These are phyloP conservation scores for Trichoderma virens DNA, from an alignment of 495 filamentous ascomycete species.

Conservation along the genomic window DNA sequence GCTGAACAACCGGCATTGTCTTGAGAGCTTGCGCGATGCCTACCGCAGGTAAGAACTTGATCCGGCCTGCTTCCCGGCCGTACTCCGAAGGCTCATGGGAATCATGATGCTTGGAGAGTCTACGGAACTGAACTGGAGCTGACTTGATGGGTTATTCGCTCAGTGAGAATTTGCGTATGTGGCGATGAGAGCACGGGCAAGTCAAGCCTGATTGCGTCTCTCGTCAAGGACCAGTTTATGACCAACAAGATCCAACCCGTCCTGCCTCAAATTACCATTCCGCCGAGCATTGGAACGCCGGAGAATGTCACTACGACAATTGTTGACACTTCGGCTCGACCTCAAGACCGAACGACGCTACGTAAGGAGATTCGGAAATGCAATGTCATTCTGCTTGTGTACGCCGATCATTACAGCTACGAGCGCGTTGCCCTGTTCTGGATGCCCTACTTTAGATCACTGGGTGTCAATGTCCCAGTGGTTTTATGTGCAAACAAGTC, in stretches of 20 bases:
- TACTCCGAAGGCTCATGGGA: not conserved
- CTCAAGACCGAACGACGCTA: slow-evolving; percentile 80
- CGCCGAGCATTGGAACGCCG: slow-evolving; percentile 76
- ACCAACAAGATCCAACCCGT: slow-evolving; percentile 89
- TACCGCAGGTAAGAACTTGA: not conserved
- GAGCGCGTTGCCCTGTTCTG: slow-evolving; percentile 95
- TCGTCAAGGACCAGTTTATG: slow-evolving; percentile 94
- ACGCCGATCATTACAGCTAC: slow-evolving; percentile 98
- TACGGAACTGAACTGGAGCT: not conserved
- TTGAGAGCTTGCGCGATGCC: slow-evolving; percentile 1
- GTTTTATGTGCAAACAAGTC: slow-evolving; percentile 96
- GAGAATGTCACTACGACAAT: slow-evolving; percentile 95
- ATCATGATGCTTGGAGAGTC: not conserved
- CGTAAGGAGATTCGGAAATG: slow-evolving; percentile 92
- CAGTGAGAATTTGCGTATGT: slow-evolving; percentile 92
- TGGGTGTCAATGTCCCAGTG: slow-evolving; percentile 97
- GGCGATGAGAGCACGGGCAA: slow-evolving; percentile 79
- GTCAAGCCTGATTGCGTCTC: slow-evolving; percentile 62
- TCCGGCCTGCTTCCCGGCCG: not conserved
- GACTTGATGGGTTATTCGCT: not conserved
- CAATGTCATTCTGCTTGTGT: slow-evolving; percentile 95
- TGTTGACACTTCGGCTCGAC: slow-evolving; percentile 91
- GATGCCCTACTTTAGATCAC: slow-evolving; percentile 92
- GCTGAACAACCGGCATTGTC: not conserved
- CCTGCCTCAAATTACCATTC: slow-evolving; percentile 88